Evolutionary conservation across 2,329 filamentous ascomycete species (phyloP).

Genomic region (Colletotrichum sublineola): DNA sequence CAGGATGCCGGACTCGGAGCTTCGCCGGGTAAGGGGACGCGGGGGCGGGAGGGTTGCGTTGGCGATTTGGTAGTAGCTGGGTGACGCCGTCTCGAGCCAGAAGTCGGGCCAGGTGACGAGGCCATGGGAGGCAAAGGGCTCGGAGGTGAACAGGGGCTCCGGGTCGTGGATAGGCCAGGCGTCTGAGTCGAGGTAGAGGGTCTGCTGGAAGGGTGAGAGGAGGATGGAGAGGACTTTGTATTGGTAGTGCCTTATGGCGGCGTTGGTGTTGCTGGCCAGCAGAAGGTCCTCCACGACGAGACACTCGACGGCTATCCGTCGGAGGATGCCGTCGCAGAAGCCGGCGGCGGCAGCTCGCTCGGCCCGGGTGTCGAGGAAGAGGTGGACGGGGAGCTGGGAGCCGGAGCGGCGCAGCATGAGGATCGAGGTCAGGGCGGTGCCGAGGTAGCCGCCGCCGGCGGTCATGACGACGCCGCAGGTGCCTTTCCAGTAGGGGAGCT

Average conservation of each 20-base stretch:
- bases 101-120: slow-evolving; percentile 71
- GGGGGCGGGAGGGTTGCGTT: slow-evolving; percentile 48
- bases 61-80: slow-evolving; percentile 61
- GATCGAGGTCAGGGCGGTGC: slow-evolving; percentile 63
- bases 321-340: slow-evolving; percentile 50
- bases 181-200: slow-evolving; percentile 71
- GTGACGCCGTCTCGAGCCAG: slow-evolving; percentile 59
- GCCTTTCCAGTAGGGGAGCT: slow-evolving; percentile 48
- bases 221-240: slow-evolving; percentile 70
- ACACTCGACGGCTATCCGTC: slow-evolving; percentile 50
- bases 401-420: slow-evolving; percentile 65
- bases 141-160: slow-evolving; percentile 60
- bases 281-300: slow-evolving; percentile 50
- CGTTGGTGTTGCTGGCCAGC: slow-evolving; percentile 37
- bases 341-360: slow-evolving; percentile 47
- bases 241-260: slow-evolving; percentile 59
- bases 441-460: slow-evolving; percentile 61
- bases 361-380: slow-evolving; percentile 51
- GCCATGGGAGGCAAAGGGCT: slow-evolving; percentile 65
- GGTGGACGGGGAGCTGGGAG: slow-evolving; percentile 61
- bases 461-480: slow-evolving; percentile 65
- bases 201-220: slow-evolving; percentile 70
- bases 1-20: slow-evolving; percentile 63
- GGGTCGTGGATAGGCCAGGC: slow-evolving; percentile 60
- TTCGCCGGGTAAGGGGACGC: slow-evolving; percentile 49